Conservation (phyloP, 2,329 filamentous ascomycete species). For the Rhynchosporium secalis region DNA sequence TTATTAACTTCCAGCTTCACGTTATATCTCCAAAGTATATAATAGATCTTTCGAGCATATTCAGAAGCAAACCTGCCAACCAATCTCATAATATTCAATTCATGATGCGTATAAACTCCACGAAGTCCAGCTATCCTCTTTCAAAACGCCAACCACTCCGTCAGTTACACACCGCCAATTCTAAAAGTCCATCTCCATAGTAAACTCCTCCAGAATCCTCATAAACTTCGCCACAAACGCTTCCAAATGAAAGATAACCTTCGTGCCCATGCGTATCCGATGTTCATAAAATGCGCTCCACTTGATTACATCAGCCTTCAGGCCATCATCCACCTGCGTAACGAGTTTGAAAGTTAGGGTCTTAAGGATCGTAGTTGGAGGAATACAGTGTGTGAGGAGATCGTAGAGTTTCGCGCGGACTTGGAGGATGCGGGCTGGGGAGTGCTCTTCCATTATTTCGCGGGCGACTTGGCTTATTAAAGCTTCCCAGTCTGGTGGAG, state of each 20-base stretch:
- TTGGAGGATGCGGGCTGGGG: constrained; percentile 82
- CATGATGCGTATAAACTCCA: background rate
- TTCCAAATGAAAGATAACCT: constrained; percentile 97
- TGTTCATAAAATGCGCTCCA: constrained; percentile 99
- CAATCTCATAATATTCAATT: background rate
- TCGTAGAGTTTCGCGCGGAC: constrained; percentile 96
- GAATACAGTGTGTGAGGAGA: constrained; percentile 94
- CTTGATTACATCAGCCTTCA: constrained; percentile 90
- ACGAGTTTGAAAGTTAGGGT: constrained; percentile 93
- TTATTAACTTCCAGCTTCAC: background rate
- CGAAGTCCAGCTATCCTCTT: background rate
- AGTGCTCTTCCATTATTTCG: constrained; percentile 90
- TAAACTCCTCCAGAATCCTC: constrained; percentile 88
- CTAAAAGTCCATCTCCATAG: constrained; percentile 79
- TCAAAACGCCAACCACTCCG: background rate
- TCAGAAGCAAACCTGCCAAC: background rate
- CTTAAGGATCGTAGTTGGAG: constrained; percentile 89
- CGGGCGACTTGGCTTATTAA: constrained; percentile 86
- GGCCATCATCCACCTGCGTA: constrained; percentile 77
- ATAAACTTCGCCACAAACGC: constrained; percentile 99
- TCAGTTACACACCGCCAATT: too few relatives aligned
- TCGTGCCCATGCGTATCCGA: constrained; percentile 84
- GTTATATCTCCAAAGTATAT: background rate
- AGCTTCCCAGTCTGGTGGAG: constrained; percentile 95
- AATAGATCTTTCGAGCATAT: background rate